A percentile compares a stretch with the other conserved stretches of the same genome.
phyloP scores from a whole-genome alignment of 495 filamentous ascomycete species.

The Parmelia sp. region DNA sequence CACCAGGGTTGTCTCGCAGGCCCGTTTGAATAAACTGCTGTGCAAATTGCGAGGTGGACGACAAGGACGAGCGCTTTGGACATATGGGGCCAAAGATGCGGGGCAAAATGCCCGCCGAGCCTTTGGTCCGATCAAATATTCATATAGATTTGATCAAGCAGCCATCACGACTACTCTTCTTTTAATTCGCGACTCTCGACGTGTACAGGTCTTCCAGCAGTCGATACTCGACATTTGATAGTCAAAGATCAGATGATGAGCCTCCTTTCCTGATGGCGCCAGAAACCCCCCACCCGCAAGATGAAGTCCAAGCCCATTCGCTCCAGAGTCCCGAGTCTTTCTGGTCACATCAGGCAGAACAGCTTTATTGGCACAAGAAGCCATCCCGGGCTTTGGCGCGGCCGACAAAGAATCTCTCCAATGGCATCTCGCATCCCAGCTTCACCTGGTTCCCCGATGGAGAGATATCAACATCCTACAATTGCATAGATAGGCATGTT shows the following conservation, averaged over 20 bases:
- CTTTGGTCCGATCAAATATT: background rate
- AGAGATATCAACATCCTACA: slow-evolving; percentile 83
- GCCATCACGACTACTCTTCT: background rate
- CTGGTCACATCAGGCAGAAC: slow-evolving; percentile 67
- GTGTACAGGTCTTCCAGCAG: background rate
- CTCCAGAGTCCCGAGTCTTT: slow-evolving; percentile 57
- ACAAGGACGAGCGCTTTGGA: background rate
- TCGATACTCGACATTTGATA: background rate
- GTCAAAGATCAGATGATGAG: no score
- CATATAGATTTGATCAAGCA: background rate
- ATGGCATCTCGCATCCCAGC: slow-evolving; percentile 45
- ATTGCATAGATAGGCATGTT: slow-evolving; percentile 87
- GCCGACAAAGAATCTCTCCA: slow-evolving; percentile 43
- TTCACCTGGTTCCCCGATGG: slow-evolving; percentile 91
- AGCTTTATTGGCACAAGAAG: slow-evolving; percentile 73
- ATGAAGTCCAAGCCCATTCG: slow-evolving; percentile 36
- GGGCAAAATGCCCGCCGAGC: slow-evolving; percentile 1
- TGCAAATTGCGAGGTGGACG: background rate
- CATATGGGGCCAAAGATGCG: background rate
- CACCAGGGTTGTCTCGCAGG: background rate
- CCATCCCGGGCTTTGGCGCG: slow-evolving; percentile 46
- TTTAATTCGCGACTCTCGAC: background rate
- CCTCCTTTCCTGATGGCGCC: background rate
- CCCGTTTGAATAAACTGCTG: background rate
- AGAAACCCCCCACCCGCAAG: slow-evolving; percentile 42